Evolutionary conservation across 768 basidiomycete species (phyloP), one percentile per base, ranked within the genome.

Genomic region (Termitomyces sp.): DNA sequence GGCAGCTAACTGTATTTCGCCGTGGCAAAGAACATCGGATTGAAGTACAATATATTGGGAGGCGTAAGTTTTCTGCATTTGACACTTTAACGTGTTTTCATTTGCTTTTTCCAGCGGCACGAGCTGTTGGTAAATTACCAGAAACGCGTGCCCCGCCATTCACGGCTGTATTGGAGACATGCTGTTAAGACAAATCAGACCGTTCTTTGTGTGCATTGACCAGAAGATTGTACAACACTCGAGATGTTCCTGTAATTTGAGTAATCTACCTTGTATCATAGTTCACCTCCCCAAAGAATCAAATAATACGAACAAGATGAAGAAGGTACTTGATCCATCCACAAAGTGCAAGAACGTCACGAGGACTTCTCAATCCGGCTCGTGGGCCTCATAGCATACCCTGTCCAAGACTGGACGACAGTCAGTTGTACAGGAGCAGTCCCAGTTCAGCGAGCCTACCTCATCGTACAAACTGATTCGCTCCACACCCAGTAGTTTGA

Each of bases 391-490:
- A 81, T 76, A 2, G 94, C 93, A 70, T 97, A 98, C 3, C 96
- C 96, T 2, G 91, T 91, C 96, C 96, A 98, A 30, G 92, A 93
- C 95, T 96, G 14, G 24, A 44, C 27, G 43, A 62, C 24, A 63
- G 27, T 44, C 30, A 22, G 14, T 20, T 8, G 1, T 0, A 24
- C 27, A 18, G 10, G 14, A 51, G 26, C 2, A 37, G 44, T 10
- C 10, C 34, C 22, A n/a, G n/a, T 27, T 36, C 5, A 6, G 9
- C 10, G 12, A 16, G 26, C 84, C 51, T 68, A 96, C 95, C 84
- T 99, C 97, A 64, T 99, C 97, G 67, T 98, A 99, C 12, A 98
- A 71, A n/a, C 82, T 82, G 40, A 89, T 75, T 24, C 77, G 75
- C 53, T 81, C 71, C 5, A 83, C 82, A 14, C 85, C 86, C 46